These are phyloP conservation scores for Scleromitrula shiraiana DNA, from an alignment of 2,329 filamentous ascomycete genomes.

Conservation along the genomic window DNA sequence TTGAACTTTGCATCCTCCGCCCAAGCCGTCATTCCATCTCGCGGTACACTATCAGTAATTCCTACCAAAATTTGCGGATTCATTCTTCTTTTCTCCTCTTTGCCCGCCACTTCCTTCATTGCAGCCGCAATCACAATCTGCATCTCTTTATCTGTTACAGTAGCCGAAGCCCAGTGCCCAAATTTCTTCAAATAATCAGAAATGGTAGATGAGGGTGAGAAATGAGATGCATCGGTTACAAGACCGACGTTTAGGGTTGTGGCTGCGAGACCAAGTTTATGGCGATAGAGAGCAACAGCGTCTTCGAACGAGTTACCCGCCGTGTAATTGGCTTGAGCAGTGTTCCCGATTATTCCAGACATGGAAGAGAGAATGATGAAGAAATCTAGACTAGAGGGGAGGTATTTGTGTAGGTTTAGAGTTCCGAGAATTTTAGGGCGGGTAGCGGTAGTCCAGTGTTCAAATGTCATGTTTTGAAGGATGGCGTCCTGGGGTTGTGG, in stretches of 20 bases:
- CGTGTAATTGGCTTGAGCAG: too few relatives aligned
- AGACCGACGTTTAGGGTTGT: not conserved
- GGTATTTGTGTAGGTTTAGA: constrained; percentile 42
- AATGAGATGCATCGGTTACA: not conserved
- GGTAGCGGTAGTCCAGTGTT: constrained; percentile 20
- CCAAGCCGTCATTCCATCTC: not conserved
- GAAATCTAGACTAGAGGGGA: too few relatives aligned
- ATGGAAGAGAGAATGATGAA: too few relatives aligned
- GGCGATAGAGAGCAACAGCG: too few relatives aligned
- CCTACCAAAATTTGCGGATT: not conserved
- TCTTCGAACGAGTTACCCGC: too few relatives aligned
- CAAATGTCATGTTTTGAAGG: not conserved
- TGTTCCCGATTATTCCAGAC: too few relatives aligned
- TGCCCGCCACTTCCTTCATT: not conserved
- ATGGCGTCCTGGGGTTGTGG: not conserved
- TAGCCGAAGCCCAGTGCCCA: not conserved
- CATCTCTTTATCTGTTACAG: not conserved
- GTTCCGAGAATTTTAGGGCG: constrained; percentile 45
- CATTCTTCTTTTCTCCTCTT: not conserved
- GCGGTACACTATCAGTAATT: not conserved
- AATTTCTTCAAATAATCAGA: not conserved
- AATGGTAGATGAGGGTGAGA: not conserved
- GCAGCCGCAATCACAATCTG: not conserved
- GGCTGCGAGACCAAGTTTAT: too few relatives aligned
- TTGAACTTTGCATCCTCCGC: not conserved